Conservation (phyloP, 2,329 filamentous ascomycete species). For the Calonectria henricotiae region DNA sequence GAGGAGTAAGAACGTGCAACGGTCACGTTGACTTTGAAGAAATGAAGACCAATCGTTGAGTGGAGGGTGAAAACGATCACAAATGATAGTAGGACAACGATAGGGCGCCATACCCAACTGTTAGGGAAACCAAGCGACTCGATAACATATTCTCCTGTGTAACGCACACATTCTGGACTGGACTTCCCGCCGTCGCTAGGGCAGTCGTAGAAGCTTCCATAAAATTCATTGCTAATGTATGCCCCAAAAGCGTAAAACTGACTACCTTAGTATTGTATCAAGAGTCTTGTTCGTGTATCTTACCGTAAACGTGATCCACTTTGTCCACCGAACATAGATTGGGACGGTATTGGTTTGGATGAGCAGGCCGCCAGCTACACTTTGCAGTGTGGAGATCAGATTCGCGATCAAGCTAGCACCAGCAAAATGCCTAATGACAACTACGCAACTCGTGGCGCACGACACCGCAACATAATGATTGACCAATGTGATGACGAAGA, state of each 20-base stretch:
- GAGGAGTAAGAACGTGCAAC: background rate
- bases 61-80: background rate
- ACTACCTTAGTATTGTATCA: background rate
- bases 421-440: background rate
- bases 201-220: background rate
- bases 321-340: background rate
- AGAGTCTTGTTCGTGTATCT: background rate
- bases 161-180: background rate
- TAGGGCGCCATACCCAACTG: background rate
- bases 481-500: background rate
- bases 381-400: background rate
- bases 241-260: background rate
- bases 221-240: background rate
- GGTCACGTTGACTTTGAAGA: background rate
- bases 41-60: background rate
- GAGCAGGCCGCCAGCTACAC: background rate
- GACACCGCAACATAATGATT: background rate
- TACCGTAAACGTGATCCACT: background rate
- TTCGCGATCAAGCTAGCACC: background rate
- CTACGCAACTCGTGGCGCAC: background rate
- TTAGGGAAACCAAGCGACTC: background rate
- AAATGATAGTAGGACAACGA: background rate
- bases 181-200: background rate
- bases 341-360: background rate
- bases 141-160: background rate